These are phyloP conservation scores for Chaetomiaceae sp. DNA, from an alignment of 2,329 filamentous ascomycete species.

Conservation along the genomic window DNA sequence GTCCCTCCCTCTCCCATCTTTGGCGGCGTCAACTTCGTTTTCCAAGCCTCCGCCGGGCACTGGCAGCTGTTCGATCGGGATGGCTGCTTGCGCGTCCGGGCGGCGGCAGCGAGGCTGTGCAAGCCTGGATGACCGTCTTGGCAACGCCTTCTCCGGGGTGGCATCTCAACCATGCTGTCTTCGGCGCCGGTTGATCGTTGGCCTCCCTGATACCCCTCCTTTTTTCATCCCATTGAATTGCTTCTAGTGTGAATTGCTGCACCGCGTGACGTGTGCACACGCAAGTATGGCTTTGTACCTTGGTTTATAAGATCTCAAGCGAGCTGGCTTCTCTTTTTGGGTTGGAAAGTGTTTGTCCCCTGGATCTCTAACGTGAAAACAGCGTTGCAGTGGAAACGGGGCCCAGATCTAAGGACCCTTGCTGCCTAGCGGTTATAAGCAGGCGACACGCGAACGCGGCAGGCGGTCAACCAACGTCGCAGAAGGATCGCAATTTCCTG, in stretches of 20 bases:
- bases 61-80: background rate
- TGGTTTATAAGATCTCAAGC: too few relatives aligned
- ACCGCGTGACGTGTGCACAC: too few relatives aligned
- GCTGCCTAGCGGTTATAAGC: conserved; percentile 14
- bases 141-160: background rate
- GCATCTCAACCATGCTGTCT: too few relatives aligned
- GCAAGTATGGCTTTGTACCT: too few relatives aligned
- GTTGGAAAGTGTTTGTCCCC: too few relatives aligned
- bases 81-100: conserved; percentile 17
- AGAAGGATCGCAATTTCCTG: background rate
- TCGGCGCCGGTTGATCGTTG: too few relatives aligned
- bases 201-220: too few relatives aligned
- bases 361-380: background rate
- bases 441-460: background rate
- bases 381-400: conserved; percentile 11
- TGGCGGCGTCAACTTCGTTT: background rate
- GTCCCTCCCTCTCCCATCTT: too few relatives aligned
- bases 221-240: too few relatives aligned
- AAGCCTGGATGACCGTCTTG: conserved; percentile 1
- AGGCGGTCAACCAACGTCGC: background rate
- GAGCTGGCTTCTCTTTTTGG: too few relatives aligned
- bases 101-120: conserved; percentile 17
- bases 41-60: background rate
- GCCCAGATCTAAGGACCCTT: conserved; percentile 13
- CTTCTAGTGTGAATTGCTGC: too few relatives aligned